Base-by-base conservation (phyloP, 2,329 filamentous ascomycete species). In the Phaeosphaeriaceae sp. region DNA sequence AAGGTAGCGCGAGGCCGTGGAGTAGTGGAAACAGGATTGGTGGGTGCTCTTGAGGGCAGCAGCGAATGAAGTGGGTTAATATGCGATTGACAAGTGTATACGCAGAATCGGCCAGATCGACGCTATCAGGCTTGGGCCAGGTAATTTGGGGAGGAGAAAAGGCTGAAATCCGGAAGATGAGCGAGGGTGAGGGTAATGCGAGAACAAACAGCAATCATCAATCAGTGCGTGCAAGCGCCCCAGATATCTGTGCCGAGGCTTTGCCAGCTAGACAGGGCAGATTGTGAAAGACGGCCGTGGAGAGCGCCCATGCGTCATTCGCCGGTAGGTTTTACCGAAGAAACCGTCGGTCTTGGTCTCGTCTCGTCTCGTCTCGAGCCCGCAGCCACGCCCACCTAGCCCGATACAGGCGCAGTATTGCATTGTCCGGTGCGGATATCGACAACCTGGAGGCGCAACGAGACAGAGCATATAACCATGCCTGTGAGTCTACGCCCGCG, bases 401-500 rank as follows among this genome's bases (percentile, higher is more conserved):
- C 46, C 26, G 43, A 32, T 40, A 1, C 26, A 54, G 52, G 44
- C 52, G 43, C 28, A 46, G 19, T 47, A 43, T 47, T 53, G 50
- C 19, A 47, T 35, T 40, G 3, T 51, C 49, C 22, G 21, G 28
- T 5, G 49, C 54, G 49, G 49, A 55, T 54, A 55, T 53, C 49
- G 22, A 54, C 53, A 51, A 43, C 55, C 42, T 46, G 46, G 17
- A 21, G 55, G 32, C 42, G 52, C 52, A 22, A 42, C 24, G 24
- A 47, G 30, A 35, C 19, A n/a, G 5, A 11, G n/a, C n/a, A 26
- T 24, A 46, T 22, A 56, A 58, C 42, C 26, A 74, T 74, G 71
- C 71, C 71, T 47, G 71, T 74, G 59, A 63, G 71, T 62, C 13
- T 21, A n/a, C n/a, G n/a, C 9, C 28, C 19, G 21, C 32, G 30